Base-by-base conservation (phyloP, 306 rosid genomes). In the Phaseolus lunatus region DNA sequence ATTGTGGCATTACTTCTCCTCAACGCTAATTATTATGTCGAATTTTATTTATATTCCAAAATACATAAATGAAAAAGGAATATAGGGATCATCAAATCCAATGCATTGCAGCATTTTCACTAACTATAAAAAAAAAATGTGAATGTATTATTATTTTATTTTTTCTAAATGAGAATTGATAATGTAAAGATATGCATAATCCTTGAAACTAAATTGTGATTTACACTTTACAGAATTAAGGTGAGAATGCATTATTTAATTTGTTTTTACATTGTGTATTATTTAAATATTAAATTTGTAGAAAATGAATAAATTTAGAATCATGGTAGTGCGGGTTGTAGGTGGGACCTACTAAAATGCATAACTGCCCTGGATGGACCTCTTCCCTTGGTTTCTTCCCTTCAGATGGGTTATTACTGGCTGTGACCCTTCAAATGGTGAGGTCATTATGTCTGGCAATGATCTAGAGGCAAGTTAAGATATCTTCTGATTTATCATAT, bases 311-410 rank as follows among this genome's bases (percentile, higher is more conserved):
- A 57, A 27, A 33, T 11, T 56, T 16, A 24, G 48, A 50, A 79
- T 44, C 43, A 23, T 66, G 47, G 7, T 37, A 20, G 73, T 76
- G 16, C 14, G 70, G 61, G 54, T 81, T 58, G 2, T 49, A n/a
- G 43, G 81, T 59, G 82, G 88, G 79, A 43, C 82, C 85, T 11
- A 41, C 24, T 33, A 7, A 12, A 72, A 73, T 54, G 15, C 72
- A 44, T 8, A 75, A 50, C 75, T 81, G 53, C 77, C 49, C 57
- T 19, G 15, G 62, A 76, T 76, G 80, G 31, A 76, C 31, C 68
- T 72, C 61, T 57, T 80, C 7, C 15, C 31, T 8, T 2, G 15
- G 9, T 61, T 50, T 3, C 22, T 20, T 52, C 13, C 15, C 57
- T n/a, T 67, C 1, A 0, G 1, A 31, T 6, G 73, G 73, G 26